Evolutionary conservation across 768 basidiomycete genomes (phyloP), one percentile per base, ranked within the genome.

Genomic region (Podaxis carcinomalis): DNA sequence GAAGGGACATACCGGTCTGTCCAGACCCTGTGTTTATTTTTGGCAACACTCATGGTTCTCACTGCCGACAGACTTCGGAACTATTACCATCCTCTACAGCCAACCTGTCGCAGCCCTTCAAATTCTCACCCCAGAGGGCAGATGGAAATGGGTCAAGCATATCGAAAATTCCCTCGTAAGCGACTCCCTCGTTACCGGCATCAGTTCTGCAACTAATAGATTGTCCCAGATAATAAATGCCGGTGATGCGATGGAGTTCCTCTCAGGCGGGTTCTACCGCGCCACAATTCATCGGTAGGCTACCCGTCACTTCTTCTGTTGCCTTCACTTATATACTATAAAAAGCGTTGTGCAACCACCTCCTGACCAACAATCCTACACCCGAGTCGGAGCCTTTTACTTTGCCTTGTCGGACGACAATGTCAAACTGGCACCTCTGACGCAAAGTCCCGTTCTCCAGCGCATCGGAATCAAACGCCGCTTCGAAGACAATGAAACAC

Each of bases 61-160:
- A 13, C 46, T 6, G 56, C 14, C 16, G 32, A 3, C 35, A 77
- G 85, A 87, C 69, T 76, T 84, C 56, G 84, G 83, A 6, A 78
- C 75, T 9, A 72, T 88, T 51, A 83, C 81, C 1, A 79, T 87
- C 42, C 69, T 88, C 2, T 87, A 81, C 76, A 83, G 82, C 51
- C 86, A 88, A 63, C 85, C 86, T 2, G 77, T 86, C 2, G 76
- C 80, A 4, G 85, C 77, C 0, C 74, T 87, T 7, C 85, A 87
- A 51, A 85, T 88, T 42, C 70, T 85, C 6, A 76, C 77, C 0
- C 76, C 65, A 2, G 83, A 84, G 35, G 80, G 80, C 0, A 72
- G 69, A 40, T 87, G 86, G 84, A 77, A 75, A 37, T 85, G 83
- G 82, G 77, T 86, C 19, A 80, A 74, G 58, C 84, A 87, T 62